Evolutionary conservation across 139 green algal species (phyloP).

Genomic region (Closterium sp.): DNA sequence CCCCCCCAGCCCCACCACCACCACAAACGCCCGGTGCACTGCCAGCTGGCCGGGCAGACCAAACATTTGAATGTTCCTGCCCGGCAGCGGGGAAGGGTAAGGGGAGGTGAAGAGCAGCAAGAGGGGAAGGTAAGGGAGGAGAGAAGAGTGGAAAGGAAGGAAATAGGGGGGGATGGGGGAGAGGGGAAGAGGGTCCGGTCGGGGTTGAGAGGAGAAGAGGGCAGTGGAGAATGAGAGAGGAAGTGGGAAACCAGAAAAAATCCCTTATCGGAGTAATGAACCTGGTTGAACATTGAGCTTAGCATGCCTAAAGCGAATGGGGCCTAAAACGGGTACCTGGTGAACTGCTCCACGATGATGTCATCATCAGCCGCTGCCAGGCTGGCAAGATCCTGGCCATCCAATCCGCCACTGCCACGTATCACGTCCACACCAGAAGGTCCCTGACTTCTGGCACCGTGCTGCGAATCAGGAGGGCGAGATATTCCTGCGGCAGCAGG

Average conservation of each 20-base stretch:
- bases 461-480: too few species aligned
- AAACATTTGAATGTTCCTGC: conserved; percentile 93
- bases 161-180: too few species aligned
- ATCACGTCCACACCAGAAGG: too few species aligned
- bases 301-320: too few species aligned
- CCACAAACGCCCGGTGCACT: conserved; percentile 76
- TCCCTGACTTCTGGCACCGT: not conserved
- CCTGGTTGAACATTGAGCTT: too few species aligned
- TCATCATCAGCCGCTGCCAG: conserved; percentile 22
- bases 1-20: conserved; percentile 91
- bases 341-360: conserved; percentile 40
- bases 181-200: too few species aligned
- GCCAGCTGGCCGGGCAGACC: conserved; percentile 66
- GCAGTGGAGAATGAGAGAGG: too few species aligned
- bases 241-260: too few species aligned
- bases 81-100: not conserved
- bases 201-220: not conserved
- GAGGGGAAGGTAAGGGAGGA: not conserved
- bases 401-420: not conserved
- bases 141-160: too few species aligned
- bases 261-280: too few species aligned
- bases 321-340: conserved; percentile 1
- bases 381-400: not conserved
- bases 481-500: too few species aligned
- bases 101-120: not conserved